phyloP scores from a whole-genome alignment of 164 flowering plant genomes.

The Cinnamomum chago region DNA sequence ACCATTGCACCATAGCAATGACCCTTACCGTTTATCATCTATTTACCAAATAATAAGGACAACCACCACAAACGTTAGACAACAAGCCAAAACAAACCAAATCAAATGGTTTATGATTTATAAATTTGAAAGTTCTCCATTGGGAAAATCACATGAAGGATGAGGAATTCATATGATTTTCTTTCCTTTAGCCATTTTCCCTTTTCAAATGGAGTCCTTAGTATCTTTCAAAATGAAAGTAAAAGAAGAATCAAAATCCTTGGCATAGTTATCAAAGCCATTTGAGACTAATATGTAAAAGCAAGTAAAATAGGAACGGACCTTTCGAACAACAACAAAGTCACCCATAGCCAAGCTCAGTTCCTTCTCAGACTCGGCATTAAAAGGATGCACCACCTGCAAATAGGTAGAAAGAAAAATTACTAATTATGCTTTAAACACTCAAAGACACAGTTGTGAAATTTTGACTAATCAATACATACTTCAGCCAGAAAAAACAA shows the following conservation, averaged over 20 bases:
- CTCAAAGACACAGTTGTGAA: not conserved
- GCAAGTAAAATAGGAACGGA: constrained; percentile 12
- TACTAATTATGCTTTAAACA: not conserved
- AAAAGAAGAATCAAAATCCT: not conserved
- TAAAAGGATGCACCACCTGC: constrained; percentile 72
- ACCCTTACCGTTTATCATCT: too few species aligned
- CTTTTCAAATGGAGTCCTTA: not conserved
- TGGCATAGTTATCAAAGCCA: not conserved
- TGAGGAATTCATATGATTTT: not conserved
- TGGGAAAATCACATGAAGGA: not conserved
- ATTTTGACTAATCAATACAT: constrained; percentile 17
- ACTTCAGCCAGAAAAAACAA: constrained; percentile 87
- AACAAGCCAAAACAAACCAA: not conserved
- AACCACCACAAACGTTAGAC: too few species aligned
- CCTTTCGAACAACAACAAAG: constrained; percentile 91
- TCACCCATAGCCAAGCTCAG: constrained; percentile 82
- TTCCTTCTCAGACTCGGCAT: constrained; percentile 74
- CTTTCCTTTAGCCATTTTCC: not conserved
- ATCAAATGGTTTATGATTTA: not conserved
- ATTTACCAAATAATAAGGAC: too few species aligned
- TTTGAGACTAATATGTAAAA: not conserved
- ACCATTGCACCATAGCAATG: too few species aligned
- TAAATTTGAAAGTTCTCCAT: not conserved
- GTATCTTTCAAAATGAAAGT: not conserved
- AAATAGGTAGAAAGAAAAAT: constrained; percentile 13